phyloP scores from a whole-genome alignment of 2,329 filamentous ascomycete species.

The Alternaria triticimaculans region DNA sequence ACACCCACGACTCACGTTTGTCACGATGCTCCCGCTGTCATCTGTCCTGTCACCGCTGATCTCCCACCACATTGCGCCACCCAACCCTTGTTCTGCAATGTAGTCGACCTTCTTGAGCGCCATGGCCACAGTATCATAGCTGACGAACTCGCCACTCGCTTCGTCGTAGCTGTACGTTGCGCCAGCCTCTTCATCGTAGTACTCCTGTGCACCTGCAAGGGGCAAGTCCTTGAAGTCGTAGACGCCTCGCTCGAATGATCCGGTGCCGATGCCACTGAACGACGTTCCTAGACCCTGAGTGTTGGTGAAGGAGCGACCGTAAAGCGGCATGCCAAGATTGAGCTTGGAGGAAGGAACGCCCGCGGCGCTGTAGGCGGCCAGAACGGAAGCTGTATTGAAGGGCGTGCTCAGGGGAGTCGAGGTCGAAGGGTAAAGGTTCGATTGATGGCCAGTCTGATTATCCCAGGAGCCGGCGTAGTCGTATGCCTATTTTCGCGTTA shows the following conservation, averaged over 20 bases:
- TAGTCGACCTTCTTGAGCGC: slow-evolving; percentile 74
- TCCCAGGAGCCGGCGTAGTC: slow-evolving; percentile 81
- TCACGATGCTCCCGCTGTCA: slow-evolving; percentile 66
- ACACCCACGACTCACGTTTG: slow-evolving; percentile 36
- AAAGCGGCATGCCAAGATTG: slow-evolving; percentile 89
- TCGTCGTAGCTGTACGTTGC: slow-evolving; percentile 82
- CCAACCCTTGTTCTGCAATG: slow-evolving; percentile 70
- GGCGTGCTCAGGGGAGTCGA: slow-evolving; percentile 71
- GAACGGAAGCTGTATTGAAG: slow-evolving; percentile 75
- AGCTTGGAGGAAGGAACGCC: slow-evolving; percentile 73
- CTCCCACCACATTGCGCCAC: slow-evolving; percentile 98
- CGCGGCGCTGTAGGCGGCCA: slow-evolving; percentile 71
- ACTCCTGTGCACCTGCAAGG: slow-evolving; percentile 68
- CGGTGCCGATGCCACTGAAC: slow-evolving; percentile 76
- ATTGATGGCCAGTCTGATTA: slow-evolving; percentile 72
- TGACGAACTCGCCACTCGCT: slow-evolving; percentile 70
- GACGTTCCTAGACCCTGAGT: slow-evolving; percentile 76
- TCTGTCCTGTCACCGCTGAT: slow-evolving; percentile 76
- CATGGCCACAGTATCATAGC: slow-evolving; percentile 74
- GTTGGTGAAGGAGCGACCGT: slow-evolving; percentile 82
- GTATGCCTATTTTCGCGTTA: slow-evolving; percentile 40
- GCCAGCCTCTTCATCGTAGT: slow-evolving; percentile 66
- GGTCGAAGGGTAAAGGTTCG: slow-evolving; percentile 73
- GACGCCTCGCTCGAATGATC: slow-evolving; percentile 78
- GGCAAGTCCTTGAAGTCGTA: slow-evolving; percentile 91